Evolutionary conservation across 305 asterid genomes (phyloP).

Genomic region (Fraxinus floribunda): DNA sequence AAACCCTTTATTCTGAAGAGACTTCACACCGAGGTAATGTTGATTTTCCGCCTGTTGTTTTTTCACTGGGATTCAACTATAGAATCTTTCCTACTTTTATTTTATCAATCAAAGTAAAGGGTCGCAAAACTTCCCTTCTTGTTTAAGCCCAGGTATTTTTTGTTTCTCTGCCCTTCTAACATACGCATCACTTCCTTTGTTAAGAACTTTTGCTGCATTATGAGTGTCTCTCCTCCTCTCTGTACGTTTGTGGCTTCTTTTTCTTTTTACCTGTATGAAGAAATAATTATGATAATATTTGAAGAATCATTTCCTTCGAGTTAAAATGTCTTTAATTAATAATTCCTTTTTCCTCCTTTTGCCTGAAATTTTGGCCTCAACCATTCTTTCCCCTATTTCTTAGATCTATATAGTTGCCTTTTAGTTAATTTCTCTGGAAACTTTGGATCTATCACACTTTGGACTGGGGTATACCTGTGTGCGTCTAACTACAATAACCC

Average conservation of each 20-base stretch:
- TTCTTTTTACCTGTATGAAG: neutral
- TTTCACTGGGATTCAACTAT: conserved; percentile 6
- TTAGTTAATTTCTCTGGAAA: neutral
- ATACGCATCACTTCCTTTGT: neutral
- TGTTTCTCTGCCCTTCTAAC: conserved; percentile 1
- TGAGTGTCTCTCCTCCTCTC: neutral
- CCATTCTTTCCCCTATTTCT: neutral
- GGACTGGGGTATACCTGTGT: neutral
- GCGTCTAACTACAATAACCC: neutral
- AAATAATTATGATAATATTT: neutral
- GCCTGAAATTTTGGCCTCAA: neutral
- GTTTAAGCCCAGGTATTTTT: neutral
- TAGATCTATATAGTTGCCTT: neutral
- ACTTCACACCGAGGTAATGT: conserved; percentile 75
- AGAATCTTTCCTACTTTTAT: neutral
- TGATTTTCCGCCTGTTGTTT: conserved; percentile 12
- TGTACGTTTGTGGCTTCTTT: neutral
- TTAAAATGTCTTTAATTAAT: neutral
- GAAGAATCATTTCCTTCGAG: neutral
- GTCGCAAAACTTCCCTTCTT: conserved; percentile 13
- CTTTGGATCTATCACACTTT: neutral
- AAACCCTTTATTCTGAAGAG: conserved; percentile 88
- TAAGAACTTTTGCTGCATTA: neutral
- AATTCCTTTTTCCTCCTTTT: neutral
- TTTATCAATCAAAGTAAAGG: conserved; percentile 13